Evolutionary conservation across 495 filamentous ascomycete genomes (phyloP).

Genomic region (Bathelium albidoporum): DNA sequence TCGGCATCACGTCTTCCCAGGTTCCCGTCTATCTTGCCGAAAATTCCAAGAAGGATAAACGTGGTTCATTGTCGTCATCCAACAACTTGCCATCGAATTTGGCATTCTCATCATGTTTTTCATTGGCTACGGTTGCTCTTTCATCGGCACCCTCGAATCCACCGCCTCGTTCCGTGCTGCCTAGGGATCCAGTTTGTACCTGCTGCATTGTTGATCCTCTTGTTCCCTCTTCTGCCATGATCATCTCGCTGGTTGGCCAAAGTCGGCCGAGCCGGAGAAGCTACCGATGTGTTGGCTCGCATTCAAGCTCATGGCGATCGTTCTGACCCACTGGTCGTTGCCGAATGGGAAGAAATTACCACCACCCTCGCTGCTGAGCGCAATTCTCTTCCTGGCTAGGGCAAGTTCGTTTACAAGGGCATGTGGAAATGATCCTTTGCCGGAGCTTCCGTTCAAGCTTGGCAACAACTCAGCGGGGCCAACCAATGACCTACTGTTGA

Average conservation of each 20-base stretch:
- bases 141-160: conserved; percentile 39
- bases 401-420: conserved; percentile 49
- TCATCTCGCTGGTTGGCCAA: conserved; percentile 67
- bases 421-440: conserved; percentile 67
- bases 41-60: conserved; percentile 54
- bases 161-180: conserved; percentile 58
- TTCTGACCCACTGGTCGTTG: conserved; percentile 57
- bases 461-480: conserved; percentile 60
- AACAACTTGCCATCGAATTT: conserved; percentile 69
- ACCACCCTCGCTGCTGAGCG: conserved; percentile 49
- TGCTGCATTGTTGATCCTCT: conserved; percentile 49
- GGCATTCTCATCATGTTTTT: conserved; percentile 55
- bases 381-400: conserved; percentile 44
- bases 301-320: conserved; percentile 57
- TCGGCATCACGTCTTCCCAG: conserved; percentile 67
- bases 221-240: conserved; percentile 59
- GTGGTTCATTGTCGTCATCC: conserved; percentile 64
- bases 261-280: conserved; percentile 57
- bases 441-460: conserved; percentile 57
- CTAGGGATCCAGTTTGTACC: conserved; percentile 68
- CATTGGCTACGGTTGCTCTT: conserved; percentile 51
- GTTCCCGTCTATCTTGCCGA: conserved; percentile 77
- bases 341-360: conserved; percentile 63
- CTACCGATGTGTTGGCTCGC: conserved; percentile 53
- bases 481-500: conserved; percentile 49